Evolutionary conservation across 2,329 filamentous ascomycete species (phyloP).

Genomic region (Calonectria pseudoturangicola): DNA sequence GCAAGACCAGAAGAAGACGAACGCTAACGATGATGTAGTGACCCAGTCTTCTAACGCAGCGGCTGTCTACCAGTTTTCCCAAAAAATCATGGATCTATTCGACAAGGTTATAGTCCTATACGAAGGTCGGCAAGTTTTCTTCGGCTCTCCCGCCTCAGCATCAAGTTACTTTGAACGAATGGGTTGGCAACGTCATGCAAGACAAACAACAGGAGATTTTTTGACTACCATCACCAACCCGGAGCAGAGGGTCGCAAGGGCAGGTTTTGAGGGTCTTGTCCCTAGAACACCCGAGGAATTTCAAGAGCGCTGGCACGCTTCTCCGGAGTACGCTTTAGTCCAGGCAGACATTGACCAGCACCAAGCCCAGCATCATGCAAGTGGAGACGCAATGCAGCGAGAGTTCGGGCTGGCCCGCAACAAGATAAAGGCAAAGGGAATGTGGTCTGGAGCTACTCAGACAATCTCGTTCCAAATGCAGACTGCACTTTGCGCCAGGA

Average conservation of each 20-base stretch:
- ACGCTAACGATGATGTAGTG: conserved; percentile 1
- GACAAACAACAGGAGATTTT: conserved; percentile 35
- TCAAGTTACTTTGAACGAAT: conserved; percentile 27
- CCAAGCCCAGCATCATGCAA: conserved; percentile 1
- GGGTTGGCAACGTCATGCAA: conserved; percentile 22
- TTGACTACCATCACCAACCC: conserved; percentile 28
- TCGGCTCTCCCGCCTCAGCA: conserved; percentile 17
- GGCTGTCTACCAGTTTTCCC: conserved; percentile 33
- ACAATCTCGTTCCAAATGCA: conserved; percentile 31
- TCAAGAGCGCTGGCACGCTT: conserved; percentile 56
- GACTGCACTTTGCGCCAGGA: conserved; percentile 19
- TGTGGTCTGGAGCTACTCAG: conserved; percentile 7
- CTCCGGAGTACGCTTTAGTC: conserved; percentile 6
- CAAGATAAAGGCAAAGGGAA: conserved; percentile 25
- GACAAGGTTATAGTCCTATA: conserved; percentile 35
- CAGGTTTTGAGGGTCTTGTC: conserved; percentile 40
- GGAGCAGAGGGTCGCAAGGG: conserved; percentile 44
- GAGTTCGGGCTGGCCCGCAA: conserved; percentile 7
- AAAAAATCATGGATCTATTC: conserved; percentile 29
- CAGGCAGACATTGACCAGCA: conserved; percentile 7
- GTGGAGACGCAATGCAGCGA: conserved; percentile 5
- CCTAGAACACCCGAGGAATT: conserved; percentile 62
- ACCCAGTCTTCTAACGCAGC: conserved; percentile 37
- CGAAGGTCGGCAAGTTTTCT: conserved; percentile 32
- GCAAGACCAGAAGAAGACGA: too few species aligned